These are phyloP conservation scores for Aspergillus quadrilineatus DNA, from an alignment of 2,329 filamentous ascomycete genomes.

Conservation along the genomic window DNA sequence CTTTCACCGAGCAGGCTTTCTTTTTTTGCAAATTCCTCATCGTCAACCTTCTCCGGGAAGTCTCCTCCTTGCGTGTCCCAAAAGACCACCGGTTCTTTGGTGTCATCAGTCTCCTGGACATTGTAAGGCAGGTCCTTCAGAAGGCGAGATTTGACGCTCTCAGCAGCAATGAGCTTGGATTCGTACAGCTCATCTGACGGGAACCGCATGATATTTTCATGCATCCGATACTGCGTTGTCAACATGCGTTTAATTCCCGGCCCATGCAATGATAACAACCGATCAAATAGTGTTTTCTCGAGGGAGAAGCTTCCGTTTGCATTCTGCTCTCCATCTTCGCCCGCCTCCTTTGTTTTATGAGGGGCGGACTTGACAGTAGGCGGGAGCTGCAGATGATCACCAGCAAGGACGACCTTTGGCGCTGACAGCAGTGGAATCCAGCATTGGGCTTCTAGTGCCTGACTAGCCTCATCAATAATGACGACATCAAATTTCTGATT, in stretches of 20 bases:
- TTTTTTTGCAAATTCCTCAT: conserved; percentile 60
- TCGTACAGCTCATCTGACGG: conserved; percentile 88
- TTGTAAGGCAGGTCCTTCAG: conserved; percentile 76
- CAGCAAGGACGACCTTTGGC: conserved; percentile 84
- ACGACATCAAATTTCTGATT: conserved; percentile 86
- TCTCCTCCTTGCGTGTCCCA: conserved; percentile 96
- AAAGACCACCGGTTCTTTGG: conserved; percentile 81
- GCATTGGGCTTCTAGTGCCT: conserved; percentile 93
- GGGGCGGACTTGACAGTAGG: conserved; percentile 84
- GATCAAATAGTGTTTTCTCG: conserved; percentile 90
- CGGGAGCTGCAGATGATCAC: conserved; percentile 90
- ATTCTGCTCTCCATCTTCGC: conserved; percentile 41
- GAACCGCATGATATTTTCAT: conserved; percentile 91
- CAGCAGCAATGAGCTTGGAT: conserved; percentile 74
- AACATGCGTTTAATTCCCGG: conserved; percentile 86
- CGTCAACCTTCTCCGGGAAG: conserved; percentile 79
- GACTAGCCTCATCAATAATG: conserved; percentile 92
- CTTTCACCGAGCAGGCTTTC: conserved; percentile 65
- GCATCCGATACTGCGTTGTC: conserved; percentile 97
- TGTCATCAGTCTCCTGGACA: conserved; percentile 80
- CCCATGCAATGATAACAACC: conserved; percentile 79
- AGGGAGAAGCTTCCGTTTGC: conserved; percentile 59
- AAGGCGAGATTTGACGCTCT: conserved; percentile 71
- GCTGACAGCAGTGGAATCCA: conserved; percentile 85
- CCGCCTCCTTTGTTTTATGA: conserved; percentile 46